These are phyloP conservation scores for Suillus placidus DNA, from an alignment of 768 basidiomycete genomes.

Conservation along the genomic window DNA sequence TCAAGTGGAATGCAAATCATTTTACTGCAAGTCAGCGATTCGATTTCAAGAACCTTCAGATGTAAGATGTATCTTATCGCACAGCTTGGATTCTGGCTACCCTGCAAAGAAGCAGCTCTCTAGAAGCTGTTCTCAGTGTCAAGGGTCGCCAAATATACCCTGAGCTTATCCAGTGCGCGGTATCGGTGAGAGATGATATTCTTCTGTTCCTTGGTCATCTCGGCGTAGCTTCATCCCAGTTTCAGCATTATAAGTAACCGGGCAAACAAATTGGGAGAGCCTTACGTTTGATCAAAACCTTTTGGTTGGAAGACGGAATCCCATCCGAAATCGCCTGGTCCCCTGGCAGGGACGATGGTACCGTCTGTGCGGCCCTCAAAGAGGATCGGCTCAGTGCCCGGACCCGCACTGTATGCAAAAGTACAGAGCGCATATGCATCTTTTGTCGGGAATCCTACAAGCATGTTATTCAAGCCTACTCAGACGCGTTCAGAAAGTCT, in stretches of 20 bases:
- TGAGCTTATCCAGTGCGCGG: slow-evolving; percentile 61
- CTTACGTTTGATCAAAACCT: slow-evolving; percentile 76
- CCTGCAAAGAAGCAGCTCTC: background rate
- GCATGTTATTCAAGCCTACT: slow-evolving; percentile 77
- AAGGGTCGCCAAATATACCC: slow-evolving; percentile 38
- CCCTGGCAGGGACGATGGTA: slow-evolving; percentile 84
- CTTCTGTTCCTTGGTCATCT: slow-evolving; percentile 67
- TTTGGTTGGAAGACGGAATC: slow-evolving; percentile 84
- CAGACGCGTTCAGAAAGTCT: slow-evolving; percentile 6
- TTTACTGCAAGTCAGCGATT: background rate
- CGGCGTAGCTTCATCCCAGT: slow-evolving; percentile 52
- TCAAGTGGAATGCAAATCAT: background rate
- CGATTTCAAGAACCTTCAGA: background rate
- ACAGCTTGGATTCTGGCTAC: background rate
- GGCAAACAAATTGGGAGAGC: slow-evolving; percentile 14
- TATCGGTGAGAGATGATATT: slow-evolving; percentile 69
- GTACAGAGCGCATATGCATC: slow-evolving; percentile 92
- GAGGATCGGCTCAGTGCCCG: slow-evolving; percentile 74
- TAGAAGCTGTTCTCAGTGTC: slow-evolving; percentile 8
- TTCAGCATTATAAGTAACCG: background rate
- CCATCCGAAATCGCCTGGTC: slow-evolving; percentile 85
- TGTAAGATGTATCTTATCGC: background rate
- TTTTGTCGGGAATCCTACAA: slow-evolving; percentile 74
- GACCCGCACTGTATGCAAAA: slow-evolving; percentile 90
- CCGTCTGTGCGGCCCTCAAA: slow-evolving; percentile 91